Evolutionary conservation across 306 rosid genomes (phyloP), one percentile per base, ranked within the genome.

Genomic region (Inga leiocalycina): DNA sequence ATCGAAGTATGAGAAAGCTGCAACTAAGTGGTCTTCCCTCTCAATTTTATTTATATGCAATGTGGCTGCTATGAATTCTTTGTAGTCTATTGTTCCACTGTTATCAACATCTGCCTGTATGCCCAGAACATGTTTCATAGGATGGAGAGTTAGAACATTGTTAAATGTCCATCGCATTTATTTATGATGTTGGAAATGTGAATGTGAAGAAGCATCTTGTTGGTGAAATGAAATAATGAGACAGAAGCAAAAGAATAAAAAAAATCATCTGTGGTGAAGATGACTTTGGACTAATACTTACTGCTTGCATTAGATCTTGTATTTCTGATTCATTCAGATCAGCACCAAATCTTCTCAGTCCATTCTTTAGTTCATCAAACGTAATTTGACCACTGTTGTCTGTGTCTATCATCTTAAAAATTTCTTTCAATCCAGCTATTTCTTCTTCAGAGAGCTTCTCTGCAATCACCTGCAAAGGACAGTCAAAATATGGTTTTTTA

Each of bases 61-160:
- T 13, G 95, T 94, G 81, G 97, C 97, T 15, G 97, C 97, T 89
- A 94, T 89, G 90, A 94, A 94, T 88, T 94, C 98, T 24, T 86
- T 76, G 10, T 91, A 91, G 84, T 94, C 98, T 24, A 92, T 89
- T 78, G 92, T 88, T 46, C 98, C 98, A 83, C 89, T 92, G 20
- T 90, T 91, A 81, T 94, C 90, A 72, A 90, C 81, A 85, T 94
- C 95, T 51, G 97, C 95, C 98, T 94, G 92, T 79, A 78, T 27
- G 75, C 74, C 51, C 43, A 8, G 27, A 76, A 80, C 73, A 75
- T 6, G 27, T 46, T 35, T 48, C 45, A 78, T 48, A n/a, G 11
- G 56, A 79, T 67, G 27, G 6, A 67, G 72, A 52, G 8, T 17
- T 49, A 16, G 16, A 64, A 64, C 10, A 64, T 11, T 11, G 37